A percentile compares a stretch with the other conserved stretches of the same genome.
Evolutionary conservation across 306 rosid species (phyloP).

Genomic region (Cucurbita pepo): DNA sequence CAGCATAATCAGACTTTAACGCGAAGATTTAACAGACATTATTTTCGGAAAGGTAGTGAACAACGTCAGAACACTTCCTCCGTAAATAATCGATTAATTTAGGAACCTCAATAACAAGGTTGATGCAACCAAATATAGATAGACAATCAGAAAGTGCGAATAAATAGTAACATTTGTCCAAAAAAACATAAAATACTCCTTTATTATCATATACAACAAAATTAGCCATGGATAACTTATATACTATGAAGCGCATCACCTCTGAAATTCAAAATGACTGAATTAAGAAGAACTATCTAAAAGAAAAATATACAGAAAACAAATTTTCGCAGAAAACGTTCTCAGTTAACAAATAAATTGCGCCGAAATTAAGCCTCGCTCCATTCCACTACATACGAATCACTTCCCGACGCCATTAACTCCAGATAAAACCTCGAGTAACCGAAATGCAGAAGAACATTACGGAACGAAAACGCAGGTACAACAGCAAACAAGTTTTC

Average conservation of each 20-base stretch:
- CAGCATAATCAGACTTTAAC: neutral
- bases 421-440: neutral
- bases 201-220: neutral
- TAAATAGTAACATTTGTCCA: neutral
- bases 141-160: neutral
- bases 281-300: neutral
- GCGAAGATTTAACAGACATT: neutral
- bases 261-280: neutral
- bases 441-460: neutral
- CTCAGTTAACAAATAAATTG: neutral
- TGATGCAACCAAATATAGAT: neutral
- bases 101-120: neutral
- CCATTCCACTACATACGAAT: neutral
- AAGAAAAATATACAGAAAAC: neutral
- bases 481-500: neutral
- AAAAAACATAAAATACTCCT: neutral
- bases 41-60: neutral
- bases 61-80: neutral
- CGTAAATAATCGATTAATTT: neutral
- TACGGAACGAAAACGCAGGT: neutral
- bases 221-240: neutral
- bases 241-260: neutral
- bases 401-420: neutral
- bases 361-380: neutral
- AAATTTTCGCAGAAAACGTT: neutral